Percentiles rank a stretch among this genome's conserved stretches.
Evolutionary conservation across 2,329 filamentous ascomycete genomes (phyloP).

Genomic region (Metarhizium anisopliae): DNA sequence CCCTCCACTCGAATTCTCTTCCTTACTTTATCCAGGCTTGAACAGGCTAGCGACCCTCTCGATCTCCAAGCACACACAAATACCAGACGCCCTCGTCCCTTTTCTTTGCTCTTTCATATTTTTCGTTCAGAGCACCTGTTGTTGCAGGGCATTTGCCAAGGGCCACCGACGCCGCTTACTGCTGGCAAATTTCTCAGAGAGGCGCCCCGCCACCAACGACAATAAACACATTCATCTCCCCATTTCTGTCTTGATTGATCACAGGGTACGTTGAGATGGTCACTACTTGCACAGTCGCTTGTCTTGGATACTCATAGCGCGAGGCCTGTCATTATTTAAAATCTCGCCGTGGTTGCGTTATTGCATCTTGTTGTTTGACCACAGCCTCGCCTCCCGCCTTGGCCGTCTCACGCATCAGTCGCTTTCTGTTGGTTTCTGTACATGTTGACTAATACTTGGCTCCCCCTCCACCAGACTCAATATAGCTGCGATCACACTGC

Average conservation of each 20-base stretch:
- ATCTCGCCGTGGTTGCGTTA: too few relatives aligned
- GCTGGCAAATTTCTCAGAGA: constrained; percentile 1
- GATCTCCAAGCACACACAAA: neutral
- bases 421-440: neutral
- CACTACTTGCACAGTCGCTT: neutral
- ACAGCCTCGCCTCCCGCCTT: neutral
- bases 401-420: neutral
- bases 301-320: neutral
- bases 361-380: neutral
- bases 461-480: neutral
- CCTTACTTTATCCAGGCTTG: neutral
- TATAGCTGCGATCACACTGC: neutral
- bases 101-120: neutral
- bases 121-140: neutral
- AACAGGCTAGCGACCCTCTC: neutral
- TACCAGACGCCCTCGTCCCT: neutral
- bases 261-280: neutral
- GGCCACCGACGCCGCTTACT: neutral
- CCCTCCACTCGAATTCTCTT: neutral
- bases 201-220: neutral
- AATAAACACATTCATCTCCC: neutral
- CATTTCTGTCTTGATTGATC: neutral
- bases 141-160: neutral
- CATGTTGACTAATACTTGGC: constrained; percentile 1
- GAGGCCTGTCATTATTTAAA: neutral